phyloP scores from a whole-genome alignment of 2,329 filamentous ascomycete species.

The Gyromitra esculenta region DNA sequence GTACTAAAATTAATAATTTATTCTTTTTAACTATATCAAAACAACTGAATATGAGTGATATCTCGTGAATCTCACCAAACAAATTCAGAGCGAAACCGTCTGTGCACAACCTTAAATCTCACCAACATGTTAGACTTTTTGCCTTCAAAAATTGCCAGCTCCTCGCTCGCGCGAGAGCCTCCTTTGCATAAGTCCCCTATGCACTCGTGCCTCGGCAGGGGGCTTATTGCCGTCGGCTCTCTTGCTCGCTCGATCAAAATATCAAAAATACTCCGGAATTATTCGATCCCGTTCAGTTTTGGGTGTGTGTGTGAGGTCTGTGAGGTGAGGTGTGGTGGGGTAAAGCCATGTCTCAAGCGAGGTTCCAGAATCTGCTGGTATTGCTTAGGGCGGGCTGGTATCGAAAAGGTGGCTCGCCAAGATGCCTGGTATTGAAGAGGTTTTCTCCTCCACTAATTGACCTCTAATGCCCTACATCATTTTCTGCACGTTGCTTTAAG shows the following conservation, averaged over 20 bases:
- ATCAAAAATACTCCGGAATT: too few species aligned
- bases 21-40: neutral
- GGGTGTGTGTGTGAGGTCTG: too few species aligned
- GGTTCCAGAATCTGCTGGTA: neutral
- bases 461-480: too few species aligned
- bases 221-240: neutral
- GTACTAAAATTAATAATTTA: neutral
- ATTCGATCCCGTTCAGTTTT: too few species aligned
- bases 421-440: neutral
- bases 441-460: neutral
- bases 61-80: neutral
- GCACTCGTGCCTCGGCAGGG: neutral
- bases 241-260: neutral
- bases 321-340: neutral
- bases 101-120: neutral
- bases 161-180: slow-evolving; percentile 6
- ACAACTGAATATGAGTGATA: neutral
- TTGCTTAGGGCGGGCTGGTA: slow-evolving; percentile 4
- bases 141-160: neutral
- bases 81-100: neutral
- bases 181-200: neutral
- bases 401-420: neutral
- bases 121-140: neutral
- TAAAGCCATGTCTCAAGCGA: slow-evolving; percentile 1
- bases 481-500: too few species aligned